Evolutionary conservation across 2,329 filamentous ascomycete genomes (phyloP), one percentile per base, ranked within the genome.

Genomic region (Neodidymelliopsis sp.): DNA sequence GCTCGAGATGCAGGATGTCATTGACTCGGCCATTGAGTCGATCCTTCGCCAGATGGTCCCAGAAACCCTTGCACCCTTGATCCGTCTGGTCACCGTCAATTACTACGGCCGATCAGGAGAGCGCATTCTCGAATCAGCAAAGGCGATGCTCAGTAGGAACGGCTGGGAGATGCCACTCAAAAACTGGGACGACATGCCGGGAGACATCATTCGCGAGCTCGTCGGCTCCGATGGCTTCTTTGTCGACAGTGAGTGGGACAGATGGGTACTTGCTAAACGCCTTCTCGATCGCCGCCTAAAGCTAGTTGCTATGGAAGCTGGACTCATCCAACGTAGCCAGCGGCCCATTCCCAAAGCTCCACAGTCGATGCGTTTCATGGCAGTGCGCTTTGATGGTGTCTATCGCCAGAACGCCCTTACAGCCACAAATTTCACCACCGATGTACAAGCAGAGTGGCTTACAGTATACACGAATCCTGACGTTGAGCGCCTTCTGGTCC

Each of bases 151-250:
- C 7, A 82, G 80, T 58, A 72, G 80, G 45, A 80, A 82, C 60
- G 81, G 81, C 5, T 82, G 79, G 79, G 75, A 79, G 51, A 84
- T 84, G 81, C 74, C 78, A 6, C 55, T 79, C 12, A 73, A 71
- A 53, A 76, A 77, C 50, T 84, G 82, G 82, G 81, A 84, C 53
- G 78, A 77, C 13, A 81, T 84, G 42, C 80, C 81, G 4, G 80
- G 79, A 5, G 81, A 84, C 53, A 77, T 83, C 43, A 74, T 82
- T 31, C 75, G 81, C n/a, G 81, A 84, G 54, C 79, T 84, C 12
- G 77, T 84, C 23, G 81, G 80, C 7, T 81, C 79, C 8, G 82
- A 84, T 61, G 81, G 81, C 22, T 84, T 84, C 66, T 84, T 79
- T 58, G 75, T 84, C 16, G 75, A 80, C 25, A 78, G 78, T 24